These are phyloP conservation scores for Podaxis sp. DNA, from an alignment of 768 basidiomycete species.

Conservation along the genomic window DNA sequence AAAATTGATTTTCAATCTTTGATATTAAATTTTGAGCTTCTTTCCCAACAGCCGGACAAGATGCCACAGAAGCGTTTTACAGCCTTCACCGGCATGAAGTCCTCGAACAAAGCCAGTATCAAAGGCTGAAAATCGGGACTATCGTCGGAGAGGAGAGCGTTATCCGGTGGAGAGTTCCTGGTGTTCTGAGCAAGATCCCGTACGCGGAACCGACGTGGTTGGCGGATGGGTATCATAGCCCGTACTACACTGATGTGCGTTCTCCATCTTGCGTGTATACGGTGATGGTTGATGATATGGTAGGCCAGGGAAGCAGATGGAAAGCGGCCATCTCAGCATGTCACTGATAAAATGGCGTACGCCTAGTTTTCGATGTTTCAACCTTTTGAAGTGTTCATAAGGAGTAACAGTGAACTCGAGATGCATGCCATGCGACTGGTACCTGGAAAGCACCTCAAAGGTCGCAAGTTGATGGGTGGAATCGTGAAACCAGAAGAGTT, in stretches of 20 bases:
- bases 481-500: conserved; percentile 83
- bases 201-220: conserved; percentile 92
- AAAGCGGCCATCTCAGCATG: conserved; percentile 75
- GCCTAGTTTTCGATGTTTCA: conserved; percentile 50
- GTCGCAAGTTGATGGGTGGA: conserved; percentile 78
- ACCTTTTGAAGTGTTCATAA: conserved; percentile 40
- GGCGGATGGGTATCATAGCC: conserved; percentile 64
- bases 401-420: conserved; percentile 51
- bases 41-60: conserved; percentile 64
- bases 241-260: conserved; percentile 69
- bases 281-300: background rate
- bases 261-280: background rate
- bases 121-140: conserved; percentile 72
- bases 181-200: conserved; percentile 72
- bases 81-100: conserved; percentile 88
- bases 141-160: conserved; percentile 61
- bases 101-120: conserved; percentile 70
- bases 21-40: conserved; percentile 29
- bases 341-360: conserved; percentile 88
- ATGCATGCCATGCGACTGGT: conserved; percentile 93
- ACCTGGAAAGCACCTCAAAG: conserved; percentile 90
- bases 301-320: conserved; percentile 76
- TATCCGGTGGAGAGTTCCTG: conserved; percentile 49
- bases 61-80: conserved; percentile 87
- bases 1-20: conserved; percentile 19